Percentiles rank a stretch among this genome's conserved stretches.
Conservation (phyloP, 768 basidiomycete genomes). For the Serendipita sp. region DNA sequence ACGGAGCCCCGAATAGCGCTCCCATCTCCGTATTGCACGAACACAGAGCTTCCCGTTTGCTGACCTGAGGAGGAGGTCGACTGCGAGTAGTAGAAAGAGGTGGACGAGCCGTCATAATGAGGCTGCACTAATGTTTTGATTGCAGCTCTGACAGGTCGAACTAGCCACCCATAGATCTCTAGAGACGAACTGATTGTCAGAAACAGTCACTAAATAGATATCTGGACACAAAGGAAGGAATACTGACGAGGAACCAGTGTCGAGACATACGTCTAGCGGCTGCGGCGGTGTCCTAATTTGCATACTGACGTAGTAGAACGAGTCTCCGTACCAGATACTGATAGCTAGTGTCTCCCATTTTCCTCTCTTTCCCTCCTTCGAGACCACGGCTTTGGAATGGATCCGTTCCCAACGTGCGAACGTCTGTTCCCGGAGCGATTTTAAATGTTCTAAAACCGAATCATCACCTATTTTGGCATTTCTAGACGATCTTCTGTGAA, state of each 20-base stretch:
- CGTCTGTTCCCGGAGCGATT: neutral
- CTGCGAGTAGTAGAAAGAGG: neutral
- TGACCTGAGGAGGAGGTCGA: neutral
- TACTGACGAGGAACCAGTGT: neutral
- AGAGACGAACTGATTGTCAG: neutral
- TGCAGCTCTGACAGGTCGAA: neutral
- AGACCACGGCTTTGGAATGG: neutral
- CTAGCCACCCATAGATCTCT: conserved; percentile 1
- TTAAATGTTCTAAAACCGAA: neutral
- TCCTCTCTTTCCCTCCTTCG: neutral
- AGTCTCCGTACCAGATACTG: neutral
- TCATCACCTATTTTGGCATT: neutral
- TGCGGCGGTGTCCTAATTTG: neutral
- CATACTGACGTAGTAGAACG: neutral
- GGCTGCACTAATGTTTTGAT: neutral
- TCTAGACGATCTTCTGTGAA: neutral
- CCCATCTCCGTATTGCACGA: neutral
- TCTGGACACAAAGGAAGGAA: too few relatives aligned
- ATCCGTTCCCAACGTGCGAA: neutral
- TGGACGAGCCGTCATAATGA: neutral
- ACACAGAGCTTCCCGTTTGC: neutral
- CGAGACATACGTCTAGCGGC: neutral
- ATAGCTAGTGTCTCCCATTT: neutral
- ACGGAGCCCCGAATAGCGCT: neutral
- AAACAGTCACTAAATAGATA: too few relatives aligned